Percentiles rank a stretch among this genome's conserved stretches.
Conservation (phyloP, 2,329 filamentous ascomycete species). For the Neonectria coccinea region DNA sequence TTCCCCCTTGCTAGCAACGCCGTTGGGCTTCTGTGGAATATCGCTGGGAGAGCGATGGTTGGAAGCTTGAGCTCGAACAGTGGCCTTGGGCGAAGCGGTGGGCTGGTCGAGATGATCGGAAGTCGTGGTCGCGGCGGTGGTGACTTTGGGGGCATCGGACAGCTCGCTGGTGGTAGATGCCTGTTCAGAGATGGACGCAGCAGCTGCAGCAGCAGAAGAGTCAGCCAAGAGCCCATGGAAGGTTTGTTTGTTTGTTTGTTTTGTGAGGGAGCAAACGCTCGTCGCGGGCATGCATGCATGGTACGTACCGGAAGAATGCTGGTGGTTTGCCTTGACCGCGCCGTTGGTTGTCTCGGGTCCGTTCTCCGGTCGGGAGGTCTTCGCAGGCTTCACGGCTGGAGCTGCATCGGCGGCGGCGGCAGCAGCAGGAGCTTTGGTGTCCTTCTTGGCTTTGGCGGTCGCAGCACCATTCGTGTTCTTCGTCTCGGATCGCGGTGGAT, state of each 20-base stretch:
- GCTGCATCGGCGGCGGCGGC: slow-evolving; percentile 25
- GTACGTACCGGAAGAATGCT: slow-evolving; percentile 42
- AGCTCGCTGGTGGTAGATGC: slow-evolving; percentile 31
- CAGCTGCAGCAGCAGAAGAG: slow-evolving; percentile 23
- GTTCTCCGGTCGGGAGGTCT: slow-evolving; percentile 28
- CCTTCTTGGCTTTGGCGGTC: slow-evolving; percentile 23
- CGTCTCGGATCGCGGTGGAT: slow-evolving; percentile 30
- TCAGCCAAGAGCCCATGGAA: slow-evolving; percentile 24
- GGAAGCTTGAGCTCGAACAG: slow-evolving; percentile 26
- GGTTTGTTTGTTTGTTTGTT: neutral
- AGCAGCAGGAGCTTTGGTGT: slow-evolving; percentile 15
- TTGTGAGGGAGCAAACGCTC: slow-evolving; percentile 9
- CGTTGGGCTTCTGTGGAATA: slow-evolving; percentile 34
- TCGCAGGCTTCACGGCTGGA: slow-evolving; percentile 29
- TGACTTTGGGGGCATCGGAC: slow-evolving; percentile 31
- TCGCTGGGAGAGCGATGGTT: slow-evolving; percentile 17
- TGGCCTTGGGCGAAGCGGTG: slow-evolving; percentile 31
- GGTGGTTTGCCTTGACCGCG: slow-evolving; percentile 21
- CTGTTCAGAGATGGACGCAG: slow-evolving; percentile 34
- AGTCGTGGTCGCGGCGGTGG: slow-evolving; percentile 32
- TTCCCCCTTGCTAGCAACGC: slow-evolving; percentile 30
- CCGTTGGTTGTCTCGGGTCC: slow-evolving; percentile 31
- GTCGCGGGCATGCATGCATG: slow-evolving; percentile 5
- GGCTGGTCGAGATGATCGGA: slow-evolving; percentile 41
- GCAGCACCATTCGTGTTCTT: slow-evolving; percentile 40